These are phyloP conservation scores for Fusarium miscanthi DNA, from an alignment of 2,329 filamentous ascomycete species.

Conservation along the genomic window DNA sequence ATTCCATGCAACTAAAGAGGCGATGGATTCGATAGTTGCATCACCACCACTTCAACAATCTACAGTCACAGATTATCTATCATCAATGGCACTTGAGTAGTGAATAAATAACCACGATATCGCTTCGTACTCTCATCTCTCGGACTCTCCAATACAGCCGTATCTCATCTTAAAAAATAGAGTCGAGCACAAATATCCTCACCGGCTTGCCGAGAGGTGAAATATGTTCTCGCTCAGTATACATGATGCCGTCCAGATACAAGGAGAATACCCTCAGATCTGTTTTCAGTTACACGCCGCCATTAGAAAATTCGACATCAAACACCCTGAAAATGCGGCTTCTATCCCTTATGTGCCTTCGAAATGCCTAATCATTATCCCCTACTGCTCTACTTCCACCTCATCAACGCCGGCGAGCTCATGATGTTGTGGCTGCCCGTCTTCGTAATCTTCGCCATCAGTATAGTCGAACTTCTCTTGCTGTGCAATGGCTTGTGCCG, in stretches of 20 bases:
- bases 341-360: slow-evolving; percentile 46
- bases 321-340: slow-evolving; percentile 46
- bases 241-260: slow-evolving; percentile 44
- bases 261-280: slow-evolving; percentile 39
- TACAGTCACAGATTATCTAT: not conserved
- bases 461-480: slow-evolving; percentile 82
- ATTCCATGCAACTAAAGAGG: slow-evolving; percentile 38
- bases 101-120: slow-evolving; percentile 37
- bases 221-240: slow-evolving; percentile 33
- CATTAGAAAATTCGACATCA: slow-evolving; percentile 45
- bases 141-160: slow-evolving; percentile 39
- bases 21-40: slow-evolving; percentile 21
- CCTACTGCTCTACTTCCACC: slow-evolving; percentile 49
- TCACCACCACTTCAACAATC: not conserved
- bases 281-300: slow-evolving; percentile 37
- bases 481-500: slow-evolving; percentile 93
- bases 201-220: slow-evolving; percentile 35
- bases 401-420: slow-evolving; percentile 65
- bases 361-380: slow-evolving; percentile 42
- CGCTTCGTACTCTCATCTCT: slow-evolving; percentile 39
- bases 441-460: slow-evolving; percentile 55
- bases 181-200: slow-evolving; percentile 22
- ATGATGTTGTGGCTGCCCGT: slow-evolving; percentile 59
- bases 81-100: not conserved
- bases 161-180: slow-evolving; percentile 44